Evolutionary conservation across 306 rosid species (phyloP), one percentile per base, ranked within the genome.

Genomic region (Malus sieversii): DNA sequence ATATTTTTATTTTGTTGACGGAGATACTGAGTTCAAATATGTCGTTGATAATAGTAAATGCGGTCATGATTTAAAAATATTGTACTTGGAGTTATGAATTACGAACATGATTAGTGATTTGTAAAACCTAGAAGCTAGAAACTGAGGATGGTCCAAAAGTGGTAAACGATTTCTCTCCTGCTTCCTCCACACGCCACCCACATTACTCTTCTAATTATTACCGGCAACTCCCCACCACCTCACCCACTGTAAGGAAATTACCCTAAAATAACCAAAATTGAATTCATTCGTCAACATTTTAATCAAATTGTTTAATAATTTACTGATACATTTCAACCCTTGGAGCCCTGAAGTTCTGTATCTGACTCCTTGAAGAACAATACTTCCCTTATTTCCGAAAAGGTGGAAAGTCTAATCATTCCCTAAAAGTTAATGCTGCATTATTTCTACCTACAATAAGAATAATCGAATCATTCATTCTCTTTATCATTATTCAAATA

Each of bases 161-260:
- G 35, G 46, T 33, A 15, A 64, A 32, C 46, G 78, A 65, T 35
- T 62, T 4, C 35, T 72, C 23, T 69, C 18, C 38, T 22, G 52
- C 35, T 59, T 33, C 66, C 72, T 79, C 79, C 87, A 71, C 85
- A 71, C 84, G 64, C 60, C 20, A 51, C 55, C 5, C 55, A 59
- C 48, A 77, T 81, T 76, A 78, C 84, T 86, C 81, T 78, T 87
- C 72, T 84, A 76, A 90, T 86, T 82, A 85, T 84, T 57, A 8
- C 74, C 23, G 59, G 62, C 81, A 69, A 38, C 51, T 70, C 71
- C 42, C 40, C 40, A 8, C 42, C 23, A 14, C 33, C 70, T 20
- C 88, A 79, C 82, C 70, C 19, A 66, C 57, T 3, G 80, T 81
- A 87, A 82, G 83, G 78, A 62, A 82, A 65, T 78, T 51, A 81